A percentile compares a stretch with the other conserved stretches of the same genome.
Evolutionary conservation across 306 rosid species (phyloP).

Genomic region (Mimosa bimucronata): DNA sequence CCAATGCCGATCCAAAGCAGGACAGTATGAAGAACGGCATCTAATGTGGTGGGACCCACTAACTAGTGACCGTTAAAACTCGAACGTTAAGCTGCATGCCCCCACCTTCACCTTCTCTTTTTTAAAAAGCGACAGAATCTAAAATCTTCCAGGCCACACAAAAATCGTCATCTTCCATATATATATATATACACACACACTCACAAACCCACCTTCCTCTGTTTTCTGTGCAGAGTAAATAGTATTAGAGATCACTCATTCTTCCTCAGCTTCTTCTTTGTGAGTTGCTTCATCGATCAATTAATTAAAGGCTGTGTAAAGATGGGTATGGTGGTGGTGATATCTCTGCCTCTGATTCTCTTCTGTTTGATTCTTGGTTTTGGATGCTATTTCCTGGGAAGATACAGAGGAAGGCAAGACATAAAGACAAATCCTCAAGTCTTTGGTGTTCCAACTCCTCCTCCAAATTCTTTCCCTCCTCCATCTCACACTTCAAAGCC

Average conservation of each 20-base stretch:
- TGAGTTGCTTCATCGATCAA: neutral
- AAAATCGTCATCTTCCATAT: neutral
- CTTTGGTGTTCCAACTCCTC: slow-evolving; percentile 77
- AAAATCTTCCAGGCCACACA: neutral
- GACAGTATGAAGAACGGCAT: neutral
- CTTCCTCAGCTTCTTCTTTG: too few relatives aligned
- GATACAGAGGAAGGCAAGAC: slow-evolving; percentile 69
- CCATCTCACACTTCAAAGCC: slow-evolving; percentile 49
- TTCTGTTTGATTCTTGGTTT: slow-evolving; percentile 72
- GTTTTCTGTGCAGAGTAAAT: neutral
- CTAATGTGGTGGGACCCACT: neutral
- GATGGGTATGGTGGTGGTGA: slow-evolving; percentile 92
- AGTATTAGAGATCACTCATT: neutral
- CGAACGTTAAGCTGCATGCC: neutral
- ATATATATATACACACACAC: neutral
- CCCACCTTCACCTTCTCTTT: neutral
- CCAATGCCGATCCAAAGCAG: neutral
- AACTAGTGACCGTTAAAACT: slow-evolving; percentile 1
- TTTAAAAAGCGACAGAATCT: neutral
- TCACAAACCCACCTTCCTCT: neutral
- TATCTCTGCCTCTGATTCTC: slow-evolving; percentile 79
- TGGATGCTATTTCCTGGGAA: slow-evolving; percentile 87
- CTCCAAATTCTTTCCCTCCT: slow-evolving; percentile 55
- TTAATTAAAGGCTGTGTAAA: neutral
- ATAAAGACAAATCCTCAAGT: slow-evolving; percentile 61